Base-by-base conservation (phyloP, 2,329 filamentous ascomycete species). In the Fusarium sp. region DNA sequence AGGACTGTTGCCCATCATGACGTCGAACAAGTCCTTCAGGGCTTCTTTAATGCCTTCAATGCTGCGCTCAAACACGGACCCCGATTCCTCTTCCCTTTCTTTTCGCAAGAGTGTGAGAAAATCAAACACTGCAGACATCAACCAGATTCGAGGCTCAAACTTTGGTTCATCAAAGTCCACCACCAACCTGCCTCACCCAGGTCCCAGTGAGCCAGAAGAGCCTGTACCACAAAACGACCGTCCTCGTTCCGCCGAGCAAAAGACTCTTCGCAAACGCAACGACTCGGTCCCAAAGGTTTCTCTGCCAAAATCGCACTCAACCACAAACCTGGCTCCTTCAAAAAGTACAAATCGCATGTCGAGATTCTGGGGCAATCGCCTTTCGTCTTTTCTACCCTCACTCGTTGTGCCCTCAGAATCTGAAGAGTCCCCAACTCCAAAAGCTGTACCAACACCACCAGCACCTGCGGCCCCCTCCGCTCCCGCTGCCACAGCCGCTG, bases 11-110 rank as follows among this genome's bases (percentile, higher is more conserved):
- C 78, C 78, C 79, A 80, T 74, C 72, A 84, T 84, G 82, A 79
- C 82, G 77, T 82, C 82, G 74, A 81, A 80, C 81, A 84, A 83
- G 81, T 83, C 80, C 67, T 77, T 79, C 73, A 77, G 80, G 76
- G 78, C 79, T 56, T 77, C 78, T 62, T 72, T 78, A 57, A 75
- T 82, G 69, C 76, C 79, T 70, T 76, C 80, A 69, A 78, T 82
- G 74, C 64, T 78, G 47, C 76, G 74, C 46, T 74, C 75, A 65
- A 76, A 75, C 58, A 74, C 75, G 58, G 73, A 77, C 54, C 69
- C 76, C 62, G 75, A 77, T 46, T 71, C 69, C 22, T 67, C 73
- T 30, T 60, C 72, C 41, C 34, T 64, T 38, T 59, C 70, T 49
- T 52, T 64, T 55, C 74, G 67, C 54, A 78, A 75, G 58, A 53